Conservation (phyloP, 108 stramenopile genomes). For the Nitzschia palea region DNA sequence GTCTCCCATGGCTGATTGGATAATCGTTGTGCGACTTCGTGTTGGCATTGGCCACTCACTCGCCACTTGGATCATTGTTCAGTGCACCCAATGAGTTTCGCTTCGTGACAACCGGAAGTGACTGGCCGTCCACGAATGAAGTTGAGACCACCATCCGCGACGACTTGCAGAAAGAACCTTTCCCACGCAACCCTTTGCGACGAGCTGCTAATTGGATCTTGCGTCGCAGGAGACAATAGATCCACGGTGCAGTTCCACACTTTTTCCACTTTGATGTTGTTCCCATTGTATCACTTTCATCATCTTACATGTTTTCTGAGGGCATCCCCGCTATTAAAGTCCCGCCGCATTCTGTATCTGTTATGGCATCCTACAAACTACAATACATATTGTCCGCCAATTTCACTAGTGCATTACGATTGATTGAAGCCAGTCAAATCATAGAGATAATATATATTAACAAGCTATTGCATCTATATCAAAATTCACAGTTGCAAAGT, state of each 20-base stretch:
- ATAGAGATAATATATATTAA: too few relatives aligned
- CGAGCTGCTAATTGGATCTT: conserved; percentile 15
- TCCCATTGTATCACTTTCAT: not conserved
- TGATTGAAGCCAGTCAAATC: too few relatives aligned
- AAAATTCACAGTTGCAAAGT: too few relatives aligned
- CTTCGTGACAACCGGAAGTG: conserved; percentile 22
- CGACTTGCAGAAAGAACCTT: not conserved
- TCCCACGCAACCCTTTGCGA: conserved; percentile 16
- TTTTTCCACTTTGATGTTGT: not conserved
- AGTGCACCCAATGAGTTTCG: conserved; percentile 31
- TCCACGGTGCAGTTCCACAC: not conserved
- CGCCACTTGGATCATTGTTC: not conserved
- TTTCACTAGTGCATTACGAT: too few relatives aligned
- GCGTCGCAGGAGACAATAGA: not conserved
- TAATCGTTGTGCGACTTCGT: not conserved
- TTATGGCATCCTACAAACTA: too few relatives aligned
- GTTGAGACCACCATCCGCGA: not conserved
- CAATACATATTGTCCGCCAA: too few relatives aligned
- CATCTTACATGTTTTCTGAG: not conserved
- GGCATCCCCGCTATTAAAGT: conserved; percentile 4
- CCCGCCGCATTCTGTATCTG: too few relatives aligned
- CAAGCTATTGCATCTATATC: too few relatives aligned
- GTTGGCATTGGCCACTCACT: not conserved
- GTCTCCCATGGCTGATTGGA: too few relatives aligned
- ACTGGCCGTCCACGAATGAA: conserved; percentile 29